Evolutionary conservation across 2,329 filamentous ascomycete genomes (phyloP).

Genomic region (Fusarium pininemorale): DNA sequence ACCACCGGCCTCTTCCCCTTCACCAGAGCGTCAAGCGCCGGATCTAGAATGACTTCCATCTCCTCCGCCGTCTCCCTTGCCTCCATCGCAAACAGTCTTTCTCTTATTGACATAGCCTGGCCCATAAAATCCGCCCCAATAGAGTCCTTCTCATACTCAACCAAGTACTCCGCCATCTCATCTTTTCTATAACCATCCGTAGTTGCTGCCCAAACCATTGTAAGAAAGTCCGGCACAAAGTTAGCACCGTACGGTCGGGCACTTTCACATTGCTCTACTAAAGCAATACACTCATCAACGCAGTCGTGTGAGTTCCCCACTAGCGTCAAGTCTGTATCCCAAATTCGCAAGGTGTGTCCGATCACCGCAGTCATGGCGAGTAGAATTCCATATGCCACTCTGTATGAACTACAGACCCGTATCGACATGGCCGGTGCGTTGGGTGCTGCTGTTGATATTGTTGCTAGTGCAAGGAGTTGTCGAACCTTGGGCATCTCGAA

Average conservation of each 20-base stretch:
- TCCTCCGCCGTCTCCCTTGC: neutral
- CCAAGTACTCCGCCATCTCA: conserved; percentile 16
- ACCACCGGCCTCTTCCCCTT: neutral
- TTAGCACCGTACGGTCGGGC: conserved; percentile 28
- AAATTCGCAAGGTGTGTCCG: conserved; percentile 20
- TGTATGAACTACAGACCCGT: conserved; percentile 3
- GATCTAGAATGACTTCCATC: neutral
- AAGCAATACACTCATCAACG: conserved; percentile 18
- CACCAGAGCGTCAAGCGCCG: neutral
- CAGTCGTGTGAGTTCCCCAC: neutral
- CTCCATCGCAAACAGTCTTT: conserved; percentile 17
- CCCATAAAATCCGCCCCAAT: conserved; percentile 25
- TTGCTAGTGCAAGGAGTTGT: neutral
- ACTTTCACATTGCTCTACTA: conserved; percentile 17
- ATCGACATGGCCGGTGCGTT: neutral
- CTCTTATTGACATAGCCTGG: conserved; percentile 17
- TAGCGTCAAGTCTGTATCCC: neutral
- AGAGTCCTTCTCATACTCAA: conserved; percentile 31
- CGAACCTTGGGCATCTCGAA: conserved; percentile 21
- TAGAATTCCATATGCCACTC: conserved; percentile 17
- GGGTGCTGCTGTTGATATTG: neutral
- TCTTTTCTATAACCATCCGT: conserved; percentile 5
- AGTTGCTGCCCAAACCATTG: conserved; percentile 25
- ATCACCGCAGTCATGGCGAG: conserved; percentile 21
- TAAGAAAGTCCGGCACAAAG: conserved; percentile 27